Evolutionary conservation across 306 rosid genomes (phyloP).

Genomic region (Phaseolus lunatus): DNA sequence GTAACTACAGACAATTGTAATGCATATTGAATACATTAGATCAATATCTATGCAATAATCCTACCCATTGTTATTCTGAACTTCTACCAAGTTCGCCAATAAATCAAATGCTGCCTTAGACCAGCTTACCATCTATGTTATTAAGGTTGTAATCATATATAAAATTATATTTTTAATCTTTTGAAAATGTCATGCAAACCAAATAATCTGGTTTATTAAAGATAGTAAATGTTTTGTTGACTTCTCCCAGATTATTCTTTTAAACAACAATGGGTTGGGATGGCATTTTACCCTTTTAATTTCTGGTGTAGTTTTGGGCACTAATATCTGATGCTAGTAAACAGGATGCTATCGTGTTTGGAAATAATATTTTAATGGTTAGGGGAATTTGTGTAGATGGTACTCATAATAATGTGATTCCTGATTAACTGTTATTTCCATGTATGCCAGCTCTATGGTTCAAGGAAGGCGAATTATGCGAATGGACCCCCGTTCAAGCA

Average conservation of each 20-base stretch:
- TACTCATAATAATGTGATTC: background rate
- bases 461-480: constrained; percentile 79
- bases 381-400: constrained; percentile 5
- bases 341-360: background rate
- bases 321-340: background rate
- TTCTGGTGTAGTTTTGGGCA: too few relatives aligned
- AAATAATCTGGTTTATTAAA: background rate
- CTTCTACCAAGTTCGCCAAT: background rate
- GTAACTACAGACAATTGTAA: background rate
- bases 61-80: background rate
- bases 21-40: background rate
- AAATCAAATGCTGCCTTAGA: constrained; percentile 28
- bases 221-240: background rate
- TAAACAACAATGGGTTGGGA: background rate
- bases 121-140: constrained; percentile 7
- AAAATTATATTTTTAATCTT: background rate
- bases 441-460: constrained; percentile 84
- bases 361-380: background rate
- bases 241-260: background rate
- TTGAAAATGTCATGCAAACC: constrained; percentile 33
- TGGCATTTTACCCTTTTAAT: background rate
- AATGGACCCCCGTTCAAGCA: constrained; percentile 77
- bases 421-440: constrained; percentile 33
- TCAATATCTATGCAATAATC: background rate
- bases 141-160: constrained; percentile 5